Percentiles rank a stretch among this genome's conserved stretches.
Conservation (phyloP, 2,329 filamentous ascomycete species). For the Arthrobotrys iridis region DNA sequence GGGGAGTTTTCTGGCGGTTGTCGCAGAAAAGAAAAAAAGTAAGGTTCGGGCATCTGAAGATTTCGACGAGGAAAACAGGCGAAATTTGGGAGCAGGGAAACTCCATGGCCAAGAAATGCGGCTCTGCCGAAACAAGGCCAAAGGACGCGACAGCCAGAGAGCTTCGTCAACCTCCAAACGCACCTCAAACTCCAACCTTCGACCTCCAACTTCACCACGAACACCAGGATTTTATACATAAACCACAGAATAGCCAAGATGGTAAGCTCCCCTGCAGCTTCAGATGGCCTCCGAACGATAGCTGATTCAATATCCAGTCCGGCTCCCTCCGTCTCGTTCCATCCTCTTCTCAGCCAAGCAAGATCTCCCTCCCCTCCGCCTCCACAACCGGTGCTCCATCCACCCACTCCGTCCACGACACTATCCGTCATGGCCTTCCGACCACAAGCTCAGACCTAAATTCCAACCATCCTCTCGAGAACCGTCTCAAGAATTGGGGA, state of each 20-base stretch:
- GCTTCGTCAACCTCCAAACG: constrained; percentile 48
- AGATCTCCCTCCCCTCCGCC: constrained; percentile 71
- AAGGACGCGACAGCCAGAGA: constrained; percentile 50
- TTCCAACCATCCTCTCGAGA: constrained; percentile 87
- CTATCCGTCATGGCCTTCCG: constrained; percentile 81
- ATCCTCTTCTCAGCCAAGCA: constrained; percentile 71
- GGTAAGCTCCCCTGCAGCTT: neutral
- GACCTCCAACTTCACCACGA: constrained; percentile 5
- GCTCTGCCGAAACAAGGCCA: constrained; percentile 33
- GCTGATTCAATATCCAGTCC: constrained; percentile 67
- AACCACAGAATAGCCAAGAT: constrained; percentile 15
- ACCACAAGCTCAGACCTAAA: constrained; percentile 67
- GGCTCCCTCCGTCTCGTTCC: constrained; percentile 82
- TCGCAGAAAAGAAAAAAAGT: constrained; percentile 6
- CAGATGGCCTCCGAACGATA: constrained; percentile 1
- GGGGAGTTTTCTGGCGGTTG: neutral
- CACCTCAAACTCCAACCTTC: neutral
- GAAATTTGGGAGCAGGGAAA: constrained; percentile 20
- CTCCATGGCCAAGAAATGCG: constrained; percentile 42
- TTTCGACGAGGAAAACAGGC: neutral
- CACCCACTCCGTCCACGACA: constrained; percentile 91
- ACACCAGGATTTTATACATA: neutral
- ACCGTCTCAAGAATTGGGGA: constrained; percentile 89
- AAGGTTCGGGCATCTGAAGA: neutral
- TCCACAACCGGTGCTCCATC: constrained; percentile 80